Conservation (phyloP, 176 grass and related monocot genomes). For the Zoysia pacifica region DNA sequence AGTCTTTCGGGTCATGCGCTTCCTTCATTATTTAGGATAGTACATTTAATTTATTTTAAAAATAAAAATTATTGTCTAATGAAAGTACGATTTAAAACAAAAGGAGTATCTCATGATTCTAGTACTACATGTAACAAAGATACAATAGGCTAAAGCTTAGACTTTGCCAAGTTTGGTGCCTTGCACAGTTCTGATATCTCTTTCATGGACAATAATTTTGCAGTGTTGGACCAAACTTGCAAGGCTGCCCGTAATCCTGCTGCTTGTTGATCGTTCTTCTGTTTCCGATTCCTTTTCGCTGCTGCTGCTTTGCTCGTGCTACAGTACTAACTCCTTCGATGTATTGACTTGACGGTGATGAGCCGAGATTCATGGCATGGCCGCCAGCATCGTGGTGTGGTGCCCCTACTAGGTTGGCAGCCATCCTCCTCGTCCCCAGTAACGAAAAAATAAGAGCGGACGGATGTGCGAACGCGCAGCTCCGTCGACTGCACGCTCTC, state of each 20-base stretch:
- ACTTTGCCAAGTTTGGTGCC: slow-evolving; percentile 6
- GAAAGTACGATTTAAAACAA: too few relatives aligned
- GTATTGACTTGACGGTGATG: not conserved
- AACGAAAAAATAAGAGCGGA: too few relatives aligned
- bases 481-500: slow-evolving; percentile 94
- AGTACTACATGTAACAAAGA: too few relatives aligned
- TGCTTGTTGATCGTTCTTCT: not conserved
- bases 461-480: not conserved
- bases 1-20: too few relatives aligned
- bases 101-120: too few relatives aligned
- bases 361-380: too few relatives aligned
- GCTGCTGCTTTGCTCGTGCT: not conserved
- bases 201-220: slow-evolving; percentile 38
- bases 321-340: not conserved
- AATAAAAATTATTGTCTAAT: too few relatives aligned
- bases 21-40: too few relatives aligned
- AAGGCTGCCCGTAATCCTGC: not conserved
- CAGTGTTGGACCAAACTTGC: not conserved
- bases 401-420: not conserved
- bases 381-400: too few relatives aligned
- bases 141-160: not conserved
- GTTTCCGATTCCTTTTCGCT: not conserved
- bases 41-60: too few relatives aligned
- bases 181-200: slow-evolving; percentile 31
- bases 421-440: too few relatives aligned